Conservation (phyloP, 306 rosid species). For the Canavalia ensiformis region DNA sequence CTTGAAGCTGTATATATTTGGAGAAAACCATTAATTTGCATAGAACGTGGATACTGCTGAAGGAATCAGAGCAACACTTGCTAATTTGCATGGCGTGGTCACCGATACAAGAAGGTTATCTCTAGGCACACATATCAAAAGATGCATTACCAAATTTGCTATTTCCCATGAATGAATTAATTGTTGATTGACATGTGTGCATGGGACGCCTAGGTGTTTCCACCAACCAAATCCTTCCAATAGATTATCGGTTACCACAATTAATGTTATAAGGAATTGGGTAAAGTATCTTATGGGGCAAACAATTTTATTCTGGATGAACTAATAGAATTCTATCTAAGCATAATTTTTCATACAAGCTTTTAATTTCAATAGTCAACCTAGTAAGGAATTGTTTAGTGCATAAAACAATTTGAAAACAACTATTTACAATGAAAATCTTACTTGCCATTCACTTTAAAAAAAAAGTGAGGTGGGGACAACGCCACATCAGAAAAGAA, state of each 20-base stretch:
- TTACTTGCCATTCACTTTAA: background rate
- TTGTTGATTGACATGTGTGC: background rate
- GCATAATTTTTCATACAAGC: too few species aligned
- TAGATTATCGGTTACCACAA: background rate
- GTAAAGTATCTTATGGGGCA: too few species aligned
- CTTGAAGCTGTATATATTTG: too few species aligned
- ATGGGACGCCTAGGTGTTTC: background rate
- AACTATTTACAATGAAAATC: background rate
- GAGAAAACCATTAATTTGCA: background rate
- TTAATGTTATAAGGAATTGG: too few species aligned
- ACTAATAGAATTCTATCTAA: too few species aligned
- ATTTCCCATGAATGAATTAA: background rate
- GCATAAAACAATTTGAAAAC: too few species aligned
- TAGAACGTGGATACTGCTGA: background rate
- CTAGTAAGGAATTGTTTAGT: too few species aligned
- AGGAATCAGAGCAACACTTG: background rate
- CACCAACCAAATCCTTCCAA: background rate
- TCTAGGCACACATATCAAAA: slow-evolving; percentile 41
- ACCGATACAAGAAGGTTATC: slow-evolving; percentile 16
- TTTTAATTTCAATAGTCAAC: too few species aligned
- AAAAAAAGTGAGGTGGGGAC: background rate
- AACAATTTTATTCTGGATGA: too few species aligned
- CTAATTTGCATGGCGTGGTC: background rate
- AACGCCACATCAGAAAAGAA: background rate
- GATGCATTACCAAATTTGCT: background rate